Evolutionary conservation across 108 stramenopile species (phyloP).

Genomic region (Fragilariopsis cylindrus): DNA sequence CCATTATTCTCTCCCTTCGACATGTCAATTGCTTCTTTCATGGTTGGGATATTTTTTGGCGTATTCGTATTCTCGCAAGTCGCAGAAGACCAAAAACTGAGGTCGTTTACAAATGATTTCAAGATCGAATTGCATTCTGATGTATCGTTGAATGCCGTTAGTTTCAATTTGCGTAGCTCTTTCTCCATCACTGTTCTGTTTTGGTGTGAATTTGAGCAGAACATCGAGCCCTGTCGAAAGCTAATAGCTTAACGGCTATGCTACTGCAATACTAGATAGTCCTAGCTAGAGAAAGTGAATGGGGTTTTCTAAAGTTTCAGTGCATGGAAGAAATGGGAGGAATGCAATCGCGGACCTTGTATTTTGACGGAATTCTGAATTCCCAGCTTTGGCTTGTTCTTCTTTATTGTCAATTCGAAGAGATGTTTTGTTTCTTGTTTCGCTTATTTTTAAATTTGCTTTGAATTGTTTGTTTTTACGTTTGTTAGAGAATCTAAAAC

Average conservation of each 20-base stretch:
- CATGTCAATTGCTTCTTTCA: constrained; percentile 15
- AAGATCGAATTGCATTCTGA: constrained; percentile 5
- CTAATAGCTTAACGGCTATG: too few relatives aligned
- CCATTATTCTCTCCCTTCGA: background rate
- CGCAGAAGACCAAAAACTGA: constrained; percentile 6
- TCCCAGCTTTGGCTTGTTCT: background rate
- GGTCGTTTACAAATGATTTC: constrained; percentile 9
- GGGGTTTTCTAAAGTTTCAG: too few relatives aligned
- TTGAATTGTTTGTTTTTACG: too few relatives aligned
- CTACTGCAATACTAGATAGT: too few relatives aligned
- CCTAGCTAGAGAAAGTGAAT: too few relatives aligned
- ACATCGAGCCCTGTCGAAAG: background rate
- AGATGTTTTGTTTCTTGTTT: background rate
- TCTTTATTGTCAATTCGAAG: background rate
- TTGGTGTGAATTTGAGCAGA: background rate
- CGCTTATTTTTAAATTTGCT: too few relatives aligned
- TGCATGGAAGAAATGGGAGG: too few relatives aligned
- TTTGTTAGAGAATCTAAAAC: too few relatives aligned
- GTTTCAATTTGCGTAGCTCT: constrained; percentile 6
- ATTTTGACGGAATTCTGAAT: too few relatives aligned
- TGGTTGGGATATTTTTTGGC: constrained; percentile 1
- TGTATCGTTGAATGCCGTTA: constrained; percentile 4
- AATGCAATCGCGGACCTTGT: too few relatives aligned
- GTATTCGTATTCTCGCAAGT: background rate
- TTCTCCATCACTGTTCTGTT: constrained; percentile 4